Evolutionary conservation across 1,139 yeast species (phyloP).

Genomic region (Suhomyces ambrosiae): DNA sequence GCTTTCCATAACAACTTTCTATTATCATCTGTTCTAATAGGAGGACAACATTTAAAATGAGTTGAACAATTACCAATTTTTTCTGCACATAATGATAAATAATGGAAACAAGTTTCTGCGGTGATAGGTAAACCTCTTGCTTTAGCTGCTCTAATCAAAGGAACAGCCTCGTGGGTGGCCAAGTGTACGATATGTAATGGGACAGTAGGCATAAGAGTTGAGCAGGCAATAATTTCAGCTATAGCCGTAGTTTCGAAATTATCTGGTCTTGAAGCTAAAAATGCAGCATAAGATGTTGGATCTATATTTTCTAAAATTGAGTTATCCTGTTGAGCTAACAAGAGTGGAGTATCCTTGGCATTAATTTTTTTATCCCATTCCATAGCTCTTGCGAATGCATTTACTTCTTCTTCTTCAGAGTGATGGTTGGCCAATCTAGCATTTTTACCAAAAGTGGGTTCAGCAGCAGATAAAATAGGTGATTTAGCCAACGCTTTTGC

Average conservation of each 20-base stretch:
- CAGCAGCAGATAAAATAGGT: conserved; percentile 56
- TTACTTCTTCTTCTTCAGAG: conserved; percentile 12
- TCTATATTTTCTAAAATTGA: conserved; percentile 49
- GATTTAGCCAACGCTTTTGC: conserved; percentile 55
- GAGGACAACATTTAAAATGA: conserved; percentile 92
- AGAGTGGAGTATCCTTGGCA: conserved; percentile 50
- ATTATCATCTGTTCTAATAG: conserved; percentile 76
- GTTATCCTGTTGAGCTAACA: conserved; percentile 49
- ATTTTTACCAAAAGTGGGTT: conserved; percentile 54
- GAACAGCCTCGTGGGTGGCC: conserved; percentile 81
- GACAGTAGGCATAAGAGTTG: conserved; percentile 60
- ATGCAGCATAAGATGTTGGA: conserved; percentile 72
- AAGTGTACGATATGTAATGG: conserved; percentile 88
- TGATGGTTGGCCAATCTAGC: conserved; percentile 48
- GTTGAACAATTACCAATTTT: conserved; percentile 74
- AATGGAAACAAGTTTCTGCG: conserved; percentile 95
- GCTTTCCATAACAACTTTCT: conserved; percentile 78
- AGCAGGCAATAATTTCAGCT: conserved; percentile 64
- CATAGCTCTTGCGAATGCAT: conserved; percentile 19
- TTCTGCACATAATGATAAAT: conserved; percentile 76
- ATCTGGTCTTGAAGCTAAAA: conserved; percentile 85
- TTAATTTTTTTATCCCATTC: conserved; percentile 13
- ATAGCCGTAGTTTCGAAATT: conserved; percentile 84
- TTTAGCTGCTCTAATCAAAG: conserved; percentile 68
- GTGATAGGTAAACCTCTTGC: conserved; percentile 59